A percentile compares a stretch with the other conserved stretches of the same genome.
phyloP scores from a whole-genome alignment of 495 filamentous ascomycete genomes.

The Penicillium coprophilum region DNA sequence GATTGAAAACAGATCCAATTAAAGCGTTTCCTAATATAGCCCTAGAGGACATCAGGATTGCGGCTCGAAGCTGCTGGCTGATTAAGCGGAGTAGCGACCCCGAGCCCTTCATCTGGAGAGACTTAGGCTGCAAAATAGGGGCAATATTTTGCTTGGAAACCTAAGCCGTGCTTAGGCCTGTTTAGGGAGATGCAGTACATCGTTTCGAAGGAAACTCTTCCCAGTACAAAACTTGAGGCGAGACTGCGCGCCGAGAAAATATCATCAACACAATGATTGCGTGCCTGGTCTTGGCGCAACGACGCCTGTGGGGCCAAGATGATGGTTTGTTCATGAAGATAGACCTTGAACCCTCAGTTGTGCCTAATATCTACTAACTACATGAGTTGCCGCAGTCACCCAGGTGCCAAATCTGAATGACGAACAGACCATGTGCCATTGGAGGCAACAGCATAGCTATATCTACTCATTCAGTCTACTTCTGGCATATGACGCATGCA shows the following conservation, averaged over 20 bases:
- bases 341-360: neutral
- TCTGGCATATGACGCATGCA: neutral
- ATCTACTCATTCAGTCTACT: neutral
- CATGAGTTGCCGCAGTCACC: neutral
- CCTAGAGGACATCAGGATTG: neutral
- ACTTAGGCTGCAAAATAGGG: neutral
- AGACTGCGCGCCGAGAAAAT: neutral
- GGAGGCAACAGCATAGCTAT: neutral
- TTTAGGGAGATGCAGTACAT: neutral
- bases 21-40: neutral
- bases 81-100: neutral
- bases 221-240: neutral
- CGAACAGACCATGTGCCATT: neutral
- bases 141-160: neutral
- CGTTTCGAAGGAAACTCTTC: neutral
- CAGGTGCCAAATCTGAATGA: neutral
- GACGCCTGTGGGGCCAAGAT: neutral
- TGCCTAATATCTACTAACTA: neutral
- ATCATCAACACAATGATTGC: neutral
- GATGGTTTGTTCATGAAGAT: neutral
- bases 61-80: slow-evolving; percentile 1
- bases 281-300: neutral
- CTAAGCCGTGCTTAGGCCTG: neutral
- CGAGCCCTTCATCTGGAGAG: neutral
- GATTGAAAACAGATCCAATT: slow-evolving; percentile 9